These are phyloP conservation scores for Boechera divaricarpa DNA, from an alignment of 345 rosid species.

Conservation along the genomic window DNA sequence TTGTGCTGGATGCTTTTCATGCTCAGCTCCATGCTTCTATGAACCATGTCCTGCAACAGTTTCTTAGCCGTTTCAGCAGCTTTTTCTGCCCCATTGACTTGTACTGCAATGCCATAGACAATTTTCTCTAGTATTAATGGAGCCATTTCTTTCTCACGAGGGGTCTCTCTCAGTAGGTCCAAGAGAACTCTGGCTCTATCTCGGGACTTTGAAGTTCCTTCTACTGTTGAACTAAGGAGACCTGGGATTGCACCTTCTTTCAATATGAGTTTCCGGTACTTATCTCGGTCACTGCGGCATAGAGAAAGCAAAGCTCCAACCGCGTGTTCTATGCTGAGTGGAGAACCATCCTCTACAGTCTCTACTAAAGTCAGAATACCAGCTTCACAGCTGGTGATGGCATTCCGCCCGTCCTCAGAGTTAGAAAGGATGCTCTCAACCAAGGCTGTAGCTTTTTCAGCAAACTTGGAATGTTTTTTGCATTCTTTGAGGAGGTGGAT, in stretches of 20 bases:
- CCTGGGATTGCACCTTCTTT: constrained; percentile 85
- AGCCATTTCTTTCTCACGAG: constrained; percentile 61
- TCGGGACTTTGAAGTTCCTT: constrained; percentile 66
- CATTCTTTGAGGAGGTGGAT: constrained; percentile 73
- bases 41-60: constrained; percentile 72
- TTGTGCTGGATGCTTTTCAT: constrained; percentile 53
- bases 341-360: constrained; percentile 81
- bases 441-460: constrained; percentile 69
- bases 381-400: constrained; percentile 57
- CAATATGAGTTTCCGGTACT: constrained; percentile 67
- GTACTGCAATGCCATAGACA: constrained; percentile 63
- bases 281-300: constrained; percentile 63
- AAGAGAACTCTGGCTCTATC: constrained; percentile 68
- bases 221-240: constrained; percentile 69
- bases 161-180: constrained; percentile 73
- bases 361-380: constrained; percentile 76
- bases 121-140: constrained; percentile 63
- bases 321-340: constrained; percentile 63
- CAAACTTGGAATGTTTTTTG: constrained; percentile 76
- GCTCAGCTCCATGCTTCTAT: constrained; percentile 72
- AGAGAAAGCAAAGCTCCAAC: constrained; percentile 66
- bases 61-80: constrained; percentile 76
- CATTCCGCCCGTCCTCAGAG: constrained; percentile 69
- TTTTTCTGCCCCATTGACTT: constrained; percentile 67
- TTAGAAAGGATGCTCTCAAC: constrained; percentile 67